A percentile compares a stretch with the other conserved stretches of the same genome.
Evolutionary conservation across 306 rosid genomes (phyloP).

Genomic region (Ceratonia siliqua): DNA sequence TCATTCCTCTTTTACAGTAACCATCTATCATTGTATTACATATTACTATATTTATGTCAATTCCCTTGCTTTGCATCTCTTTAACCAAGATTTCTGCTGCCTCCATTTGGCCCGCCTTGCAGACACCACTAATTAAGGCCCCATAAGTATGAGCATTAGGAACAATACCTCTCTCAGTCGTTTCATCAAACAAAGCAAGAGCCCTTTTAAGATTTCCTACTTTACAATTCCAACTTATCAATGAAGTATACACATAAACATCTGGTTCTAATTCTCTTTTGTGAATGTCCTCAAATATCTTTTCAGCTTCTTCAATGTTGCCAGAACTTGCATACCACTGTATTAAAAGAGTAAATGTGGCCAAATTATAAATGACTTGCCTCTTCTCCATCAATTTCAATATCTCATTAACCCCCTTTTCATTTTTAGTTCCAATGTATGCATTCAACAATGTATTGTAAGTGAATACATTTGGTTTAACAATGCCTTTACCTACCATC

Average conservation of each 20-base stretch:
- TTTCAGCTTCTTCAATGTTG: conserved; percentile 55
- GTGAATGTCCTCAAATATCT: conserved; percentile 61
- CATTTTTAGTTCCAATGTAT: conserved; percentile 50
- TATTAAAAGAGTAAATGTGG: conserved; percentile 58
- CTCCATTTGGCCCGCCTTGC: conserved; percentile 74
- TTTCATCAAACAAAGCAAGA: conserved; percentile 67
- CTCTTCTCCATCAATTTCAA: conserved; percentile 62
- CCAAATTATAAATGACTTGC: conserved; percentile 45
- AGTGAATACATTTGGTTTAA: conserved; percentile 59
- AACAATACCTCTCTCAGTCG: conserved; percentile 51
- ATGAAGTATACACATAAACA: conserved; percentile 60
- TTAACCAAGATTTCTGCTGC: conserved; percentile 66
- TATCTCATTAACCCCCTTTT: conserved; percentile 48
- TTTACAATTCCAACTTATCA: conserved; percentile 69
- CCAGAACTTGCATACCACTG: conserved; percentile 54
- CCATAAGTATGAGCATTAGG: conserved; percentile 68
- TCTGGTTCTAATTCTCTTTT: conserved; percentile 58
- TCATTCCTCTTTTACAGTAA: conserved; percentile 66
- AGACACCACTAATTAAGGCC: conserved; percentile 62
- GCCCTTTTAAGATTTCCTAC: conserved; percentile 67
- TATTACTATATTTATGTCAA: conserved; percentile 55
- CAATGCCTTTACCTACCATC: conserved; percentile 44
- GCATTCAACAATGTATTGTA: conserved; percentile 67
- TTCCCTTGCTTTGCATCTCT: conserved; percentile 69
- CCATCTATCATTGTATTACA: conserved; percentile 74